Evolutionary conservation across 768 basidiomycete genomes (phyloP), one percentile per base, ranked within the genome.

Genomic region (Tricholoma furcatifolium): DNA sequence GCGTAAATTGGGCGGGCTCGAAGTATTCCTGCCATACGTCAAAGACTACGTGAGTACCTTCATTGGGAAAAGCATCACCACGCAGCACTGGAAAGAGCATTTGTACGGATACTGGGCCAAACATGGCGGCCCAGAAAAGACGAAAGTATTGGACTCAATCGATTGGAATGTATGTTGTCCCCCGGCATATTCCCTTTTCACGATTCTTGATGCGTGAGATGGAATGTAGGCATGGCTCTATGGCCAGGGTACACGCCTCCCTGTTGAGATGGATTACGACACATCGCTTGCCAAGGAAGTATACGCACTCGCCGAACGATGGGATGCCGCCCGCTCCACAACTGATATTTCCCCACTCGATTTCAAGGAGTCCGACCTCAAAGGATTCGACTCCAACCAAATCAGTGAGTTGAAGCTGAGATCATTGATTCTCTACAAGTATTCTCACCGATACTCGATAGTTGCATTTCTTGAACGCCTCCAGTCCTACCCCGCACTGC

Each of bases 381-480:
- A 76, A 11, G 66, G 64, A 1, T 88, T 92, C 67, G 82, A 83
- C 56, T 78, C 87, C 0, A 87, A 87, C 59, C 93, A 94, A 65
- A 91, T 82, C 58, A 74, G 90, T 89, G 43, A 55, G 76, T 70
- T 15, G 6, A 36, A 41, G 18, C n/a, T n/a, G 34, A 17, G 18
- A 14, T 2, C 32, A 12, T 20, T 36, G 11, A 5, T 30, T n/a
- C 24, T 32, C 23, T 18, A 14, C 44, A 32, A 44, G 49, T 52
- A 47, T 20, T 36, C 14, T 20, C 8, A 17, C 10, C 14, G n/a
- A 46, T 44, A 17, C 23, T 14, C 54, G 11, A n/a, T 62, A 90
- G 89, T 90, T 53, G 91, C 85, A 47, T 93, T 94, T 76, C 80
- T 96, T 43, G 88, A 93, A 66, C 82, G 81, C 40, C 76, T 96